These are phyloP conservation scores for Eucalyptus viminalis DNA, from an alignment of 345 rosid species.

Conservation along the genomic window DNA sequence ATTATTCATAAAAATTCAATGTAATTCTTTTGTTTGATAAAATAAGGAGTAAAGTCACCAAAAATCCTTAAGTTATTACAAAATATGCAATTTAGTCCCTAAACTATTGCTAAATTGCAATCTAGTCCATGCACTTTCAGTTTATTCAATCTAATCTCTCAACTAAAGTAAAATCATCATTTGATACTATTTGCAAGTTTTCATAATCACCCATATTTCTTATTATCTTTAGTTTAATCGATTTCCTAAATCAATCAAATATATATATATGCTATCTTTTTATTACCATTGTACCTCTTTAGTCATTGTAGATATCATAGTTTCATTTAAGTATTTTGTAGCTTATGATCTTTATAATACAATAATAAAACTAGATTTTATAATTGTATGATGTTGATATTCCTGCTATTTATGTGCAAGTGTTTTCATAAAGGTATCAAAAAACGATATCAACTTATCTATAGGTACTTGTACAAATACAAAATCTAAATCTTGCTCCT, in stretches of 20 bases:
- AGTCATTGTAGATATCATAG: too few relatives aligned
- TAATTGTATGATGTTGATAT: too few relatives aligned
- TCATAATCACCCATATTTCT: background rate
- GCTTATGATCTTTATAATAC: too few relatives aligned
- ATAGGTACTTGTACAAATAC: too few relatives aligned
- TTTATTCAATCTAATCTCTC: background rate
- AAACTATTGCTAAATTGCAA: background rate
- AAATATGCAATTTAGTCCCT: too few relatives aligned
- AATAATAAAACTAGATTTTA: too few relatives aligned
- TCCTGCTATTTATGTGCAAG: too few relatives aligned
- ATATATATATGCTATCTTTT: background rate
- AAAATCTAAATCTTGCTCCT: too few relatives aligned
- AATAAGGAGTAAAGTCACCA: background rate
- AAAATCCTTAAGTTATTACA: background rate
- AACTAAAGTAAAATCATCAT: background rate
- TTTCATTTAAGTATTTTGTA: too few relatives aligned
- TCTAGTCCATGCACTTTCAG: background rate
- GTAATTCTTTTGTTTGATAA: too few relatives aligned
- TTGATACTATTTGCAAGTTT: background rate
- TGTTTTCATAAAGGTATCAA: too few relatives aligned
- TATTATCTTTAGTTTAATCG: background rate
- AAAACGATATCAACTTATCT: too few relatives aligned
- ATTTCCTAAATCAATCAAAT: background rate
- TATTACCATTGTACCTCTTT: background rate
- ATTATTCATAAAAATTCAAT: background rate